phyloP scores from a whole-genome alignment of 148 eudicot genomes.

The Arctostaphylos glauca region DNA sequence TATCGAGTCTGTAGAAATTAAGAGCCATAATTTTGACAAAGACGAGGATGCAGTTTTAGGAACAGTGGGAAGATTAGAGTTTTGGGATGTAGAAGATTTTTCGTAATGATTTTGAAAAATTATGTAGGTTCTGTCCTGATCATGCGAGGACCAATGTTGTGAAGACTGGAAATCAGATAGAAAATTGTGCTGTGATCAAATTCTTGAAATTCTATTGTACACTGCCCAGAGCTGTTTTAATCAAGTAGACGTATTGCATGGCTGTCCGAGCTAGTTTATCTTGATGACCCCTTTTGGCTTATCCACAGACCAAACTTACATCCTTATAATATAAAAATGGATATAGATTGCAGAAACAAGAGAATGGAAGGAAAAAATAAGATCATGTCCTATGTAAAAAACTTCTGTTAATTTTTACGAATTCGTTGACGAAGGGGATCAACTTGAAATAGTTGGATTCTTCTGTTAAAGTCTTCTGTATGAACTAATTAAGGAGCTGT shows the following conservation, averaged over 20 bases:
- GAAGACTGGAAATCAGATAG: background rate
- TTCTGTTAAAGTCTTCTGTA: background rate
- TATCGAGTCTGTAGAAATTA: background rate
- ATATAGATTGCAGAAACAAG: background rate
- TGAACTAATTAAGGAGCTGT: background rate
- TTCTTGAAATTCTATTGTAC: background rate
- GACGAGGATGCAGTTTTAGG: background rate
- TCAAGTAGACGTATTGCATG: background rate
- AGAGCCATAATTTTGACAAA: background rate
- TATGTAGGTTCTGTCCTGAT: no score
- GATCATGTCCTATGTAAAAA: background rate
- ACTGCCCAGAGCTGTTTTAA: background rate
- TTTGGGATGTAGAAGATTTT: background rate
- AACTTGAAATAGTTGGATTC: background rate
- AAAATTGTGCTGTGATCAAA: background rate
- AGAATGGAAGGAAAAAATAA: background rate
- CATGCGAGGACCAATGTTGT: background rate
- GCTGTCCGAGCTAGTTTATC: background rate
- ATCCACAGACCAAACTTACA: background rate
- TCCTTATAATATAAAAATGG: background rate
- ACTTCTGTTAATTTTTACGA: background rate
- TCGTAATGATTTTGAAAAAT: background rate
- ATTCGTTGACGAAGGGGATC: background rate
- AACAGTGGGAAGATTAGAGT: background rate
- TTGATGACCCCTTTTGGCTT: background rate